These are phyloP conservation scores for Stereocaulon alpinum DNA, from an alignment of 495 filamentous ascomycete genomes.

Conservation along the genomic window DNA sequence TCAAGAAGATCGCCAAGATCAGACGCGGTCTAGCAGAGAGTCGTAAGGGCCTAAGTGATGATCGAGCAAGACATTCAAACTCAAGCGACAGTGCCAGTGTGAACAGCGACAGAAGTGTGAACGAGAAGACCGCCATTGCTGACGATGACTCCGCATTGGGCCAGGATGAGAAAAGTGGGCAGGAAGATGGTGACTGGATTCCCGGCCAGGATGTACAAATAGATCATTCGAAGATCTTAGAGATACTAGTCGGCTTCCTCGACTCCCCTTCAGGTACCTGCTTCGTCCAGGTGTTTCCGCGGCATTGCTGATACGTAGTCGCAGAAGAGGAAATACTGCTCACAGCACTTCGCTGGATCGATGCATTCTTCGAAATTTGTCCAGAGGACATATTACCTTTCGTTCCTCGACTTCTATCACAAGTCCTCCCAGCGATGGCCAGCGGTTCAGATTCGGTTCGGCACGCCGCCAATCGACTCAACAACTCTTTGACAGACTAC, in stretches of 20 bases:
- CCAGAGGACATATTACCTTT: conserved; percentile 96
- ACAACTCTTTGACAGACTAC: conserved; percentile 80
- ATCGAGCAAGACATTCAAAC: conserved; percentile 52
- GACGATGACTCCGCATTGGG: conserved; percentile 49
- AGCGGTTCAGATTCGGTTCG: conserved; percentile 82
- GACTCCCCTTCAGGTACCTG: conserved; percentile 66
- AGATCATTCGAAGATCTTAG: conserved; percentile 81
- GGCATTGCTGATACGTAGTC: conserved; percentile 1
- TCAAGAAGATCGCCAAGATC: conserved; percentile 84
- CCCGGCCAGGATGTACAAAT: conserved; percentile 96
- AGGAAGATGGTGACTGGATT: conserved; percentile 80
- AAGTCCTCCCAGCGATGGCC: conserved; percentile 89
- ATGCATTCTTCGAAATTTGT: conserved; percentile 92
- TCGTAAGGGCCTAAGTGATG: conserved; percentile 55
- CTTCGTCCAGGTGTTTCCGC: neutral
- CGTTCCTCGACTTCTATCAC: conserved; percentile 80
- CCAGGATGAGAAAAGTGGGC: conserved; percentile 53
- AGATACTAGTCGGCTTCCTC: conserved; percentile 84
- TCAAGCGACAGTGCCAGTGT: conserved; percentile 54
- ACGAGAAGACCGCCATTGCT: conserved; percentile 40
- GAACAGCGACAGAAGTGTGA: conserved; percentile 39
- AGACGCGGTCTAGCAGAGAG: conserved; percentile 90
- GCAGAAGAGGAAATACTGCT: conserved; percentile 82
- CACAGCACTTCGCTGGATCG: conserved; percentile 89
- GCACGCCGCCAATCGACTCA: conserved; percentile 77